These are phyloP conservation scores for Ganoderma leucocontextum DNA, from an alignment of 1,284 basidiomycete species.

Conservation along the genomic window DNA sequence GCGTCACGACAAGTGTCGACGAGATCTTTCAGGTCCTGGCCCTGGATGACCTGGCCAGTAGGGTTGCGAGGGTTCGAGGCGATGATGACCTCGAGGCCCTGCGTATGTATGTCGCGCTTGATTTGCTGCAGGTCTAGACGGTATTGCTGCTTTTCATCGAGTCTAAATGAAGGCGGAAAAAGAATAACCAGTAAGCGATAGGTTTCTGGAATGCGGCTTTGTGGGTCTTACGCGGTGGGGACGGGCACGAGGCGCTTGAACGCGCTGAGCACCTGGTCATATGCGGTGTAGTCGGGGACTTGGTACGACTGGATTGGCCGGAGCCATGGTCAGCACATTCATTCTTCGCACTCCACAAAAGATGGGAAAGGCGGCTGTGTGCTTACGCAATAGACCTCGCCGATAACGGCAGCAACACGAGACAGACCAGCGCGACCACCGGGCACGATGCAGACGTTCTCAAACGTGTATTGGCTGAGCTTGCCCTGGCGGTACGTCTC, in stretches of 20 bases:
- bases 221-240: constrained; percentile 72
- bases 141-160: constrained; percentile 59
- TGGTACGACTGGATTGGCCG: constrained; percentile 68
- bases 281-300: constrained; percentile 89
- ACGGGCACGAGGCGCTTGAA: constrained; percentile 92
- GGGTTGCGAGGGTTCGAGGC: constrained; percentile 94
- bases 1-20: constrained; percentile 76
- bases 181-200: background rate
- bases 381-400: constrained; percentile 80
- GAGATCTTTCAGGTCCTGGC: constrained; percentile 83
- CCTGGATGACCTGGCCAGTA: constrained; percentile 83
- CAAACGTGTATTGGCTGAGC: constrained; percentile 84
- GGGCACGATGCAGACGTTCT: constrained; percentile 92
- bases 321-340: constrained; percentile 14
- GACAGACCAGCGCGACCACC: constrained; percentile 91
- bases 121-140: constrained; percentile 78
- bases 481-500: constrained; percentile 85
- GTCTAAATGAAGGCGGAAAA: background rate
- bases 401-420: constrained; percentile 90
- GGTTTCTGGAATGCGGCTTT: too few species aligned
- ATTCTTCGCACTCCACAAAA: background rate
- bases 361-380: background rate
- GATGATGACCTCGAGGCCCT: constrained; percentile 87
- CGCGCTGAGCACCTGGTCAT: constrained; percentile 85
- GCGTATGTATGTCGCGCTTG: constrained; percentile 78